Percentiles rank a stretch among this genome's conserved stretches.
These are phyloP conservation scores for Claviceps pusilla DNA, from an alignment of 2,329 filamentous ascomycete genomes.

Conservation along the genomic window DNA sequence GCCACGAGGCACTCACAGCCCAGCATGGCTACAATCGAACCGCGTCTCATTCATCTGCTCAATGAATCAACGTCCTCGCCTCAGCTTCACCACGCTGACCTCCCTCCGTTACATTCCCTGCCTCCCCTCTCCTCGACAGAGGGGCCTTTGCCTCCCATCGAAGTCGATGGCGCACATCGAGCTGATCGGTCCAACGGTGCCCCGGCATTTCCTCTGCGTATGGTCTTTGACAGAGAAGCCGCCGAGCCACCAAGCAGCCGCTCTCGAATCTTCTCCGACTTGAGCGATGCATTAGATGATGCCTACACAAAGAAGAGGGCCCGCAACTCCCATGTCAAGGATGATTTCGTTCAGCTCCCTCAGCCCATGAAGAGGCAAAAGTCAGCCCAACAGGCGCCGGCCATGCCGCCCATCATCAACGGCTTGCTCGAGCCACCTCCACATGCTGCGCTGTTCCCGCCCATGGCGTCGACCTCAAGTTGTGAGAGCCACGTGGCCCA, in stretches of 20 bases:
- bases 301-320: conserved; percentile 39
- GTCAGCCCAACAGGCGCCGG: conserved; percentile 35
- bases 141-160: conserved; percentile 36
- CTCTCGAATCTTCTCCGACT: conserved; percentile 32
- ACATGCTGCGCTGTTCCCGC: conserved; percentile 46
- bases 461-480: conserved; percentile 43
- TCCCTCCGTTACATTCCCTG: conserved; percentile 38
- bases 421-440: conserved; percentile 48
- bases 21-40: conserved; percentile 53
- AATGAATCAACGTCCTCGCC: conserved; percentile 37
- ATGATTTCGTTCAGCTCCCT: conserved; percentile 49
- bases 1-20: conserved; percentile 1
- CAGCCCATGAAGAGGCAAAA: conserved; percentile 52
- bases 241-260: conserved; percentile 20
- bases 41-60: conserved; percentile 49
- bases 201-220: conserved; percentile 22
- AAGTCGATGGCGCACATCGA: conserved; percentile 31
- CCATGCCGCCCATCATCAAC: conserved; percentile 50
- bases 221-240: conserved; percentile 24
- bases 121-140: conserved; percentile 28
- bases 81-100: conserved; percentile 33
- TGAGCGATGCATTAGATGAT: conserved; percentile 28
- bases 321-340: conserved; percentile 33
- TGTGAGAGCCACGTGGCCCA: conserved; percentile 29
- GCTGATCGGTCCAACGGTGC: conserved; percentile 19